These are phyloP conservation scores for Rhodotorula diobovata DNA, from an alignment of 768 basidiomycete genomes.

Conservation along the genomic window DNA sequence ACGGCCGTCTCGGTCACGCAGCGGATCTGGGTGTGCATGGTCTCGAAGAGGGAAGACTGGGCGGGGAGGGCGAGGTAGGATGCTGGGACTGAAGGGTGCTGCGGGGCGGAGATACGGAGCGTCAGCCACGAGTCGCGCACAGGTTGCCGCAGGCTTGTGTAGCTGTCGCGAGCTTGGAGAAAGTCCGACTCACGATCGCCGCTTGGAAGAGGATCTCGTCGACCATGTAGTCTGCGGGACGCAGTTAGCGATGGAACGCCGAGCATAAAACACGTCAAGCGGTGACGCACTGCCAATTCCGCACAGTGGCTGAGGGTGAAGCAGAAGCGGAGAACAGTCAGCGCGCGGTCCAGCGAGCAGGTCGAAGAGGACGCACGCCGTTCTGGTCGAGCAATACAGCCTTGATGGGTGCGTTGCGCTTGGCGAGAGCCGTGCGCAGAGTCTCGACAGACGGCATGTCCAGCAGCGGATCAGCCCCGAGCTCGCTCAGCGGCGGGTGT, in stretches of 20 bases:
- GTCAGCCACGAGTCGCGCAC: no score
- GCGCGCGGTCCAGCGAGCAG: no score
- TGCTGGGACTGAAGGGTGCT: slow-evolving; percentile 41
- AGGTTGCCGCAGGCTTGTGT: no score
- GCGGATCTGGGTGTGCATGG: slow-evolving; percentile 36
- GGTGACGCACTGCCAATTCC: slow-evolving; percentile 18
- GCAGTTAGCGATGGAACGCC: no score
- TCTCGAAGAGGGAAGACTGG: background rate
- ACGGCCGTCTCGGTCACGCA: slow-evolving; percentile 38
- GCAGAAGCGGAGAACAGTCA: no score
- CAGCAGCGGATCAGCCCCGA: slow-evolving; percentile 38
- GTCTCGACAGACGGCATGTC: slow-evolving; percentile 38
- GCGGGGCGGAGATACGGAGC: background rate
- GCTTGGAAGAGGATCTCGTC: slow-evolving; percentile 46
- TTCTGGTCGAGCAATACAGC: slow-evolving; percentile 44
- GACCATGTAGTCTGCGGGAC: slow-evolving; percentile 43
- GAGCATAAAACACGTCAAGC: background rate
- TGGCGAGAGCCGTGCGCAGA: slow-evolving; percentile 14
- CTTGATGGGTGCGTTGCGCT: slow-evolving; percentile 43
- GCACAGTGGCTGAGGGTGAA: slow-evolving; percentile 1
- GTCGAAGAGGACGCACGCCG: slow-evolving; percentile 13
- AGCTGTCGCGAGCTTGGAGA: no score
- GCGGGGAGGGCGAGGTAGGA: slow-evolving; percentile 15
- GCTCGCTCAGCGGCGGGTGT: slow-evolving; percentile 32
- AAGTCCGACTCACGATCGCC: slow-evolving; percentile 3